Evolutionary conservation across 305 asterid genomes (phyloP).

Genomic region (Plantago coronopus): DNA sequence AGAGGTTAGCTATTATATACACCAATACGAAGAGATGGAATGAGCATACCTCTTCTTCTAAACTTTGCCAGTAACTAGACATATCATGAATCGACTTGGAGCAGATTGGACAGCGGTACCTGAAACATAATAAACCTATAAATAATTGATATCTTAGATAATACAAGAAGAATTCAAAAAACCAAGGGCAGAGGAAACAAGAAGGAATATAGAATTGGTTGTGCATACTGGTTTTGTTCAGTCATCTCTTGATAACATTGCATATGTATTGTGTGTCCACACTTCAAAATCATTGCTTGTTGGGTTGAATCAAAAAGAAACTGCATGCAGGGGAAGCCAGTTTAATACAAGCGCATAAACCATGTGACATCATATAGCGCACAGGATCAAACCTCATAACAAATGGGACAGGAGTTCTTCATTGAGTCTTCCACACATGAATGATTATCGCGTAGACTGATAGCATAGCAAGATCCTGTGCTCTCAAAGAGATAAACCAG

Average conservation of each 20-base stretch:
- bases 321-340: slow-evolving; percentile 37
- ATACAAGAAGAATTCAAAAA: not conserved
- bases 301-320: slow-evolving; percentile 84
- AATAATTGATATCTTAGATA: not conserved
- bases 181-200: slow-evolving; percentile 10
- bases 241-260: slow-evolving; percentile 69
- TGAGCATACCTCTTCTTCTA: slow-evolving; percentile 67
- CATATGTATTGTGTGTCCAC: slow-evolving; percentile 91
- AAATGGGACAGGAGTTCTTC: slow-evolving; percentile 90
- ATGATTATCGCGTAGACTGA: slow-evolving; percentile 63
- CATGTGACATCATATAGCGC: not conserved
- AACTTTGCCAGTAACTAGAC: slow-evolving; percentile 63
- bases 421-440: slow-evolving; percentile 79
- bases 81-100: slow-evolving; percentile 63
- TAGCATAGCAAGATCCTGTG: slow-evolving; percentile 84
- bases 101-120: slow-evolving; percentile 93
- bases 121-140: slow-evolving; percentile 26
- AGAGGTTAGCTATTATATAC: not conserved
- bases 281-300: slow-evolving; percentile 63
- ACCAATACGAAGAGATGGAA: slow-evolving; percentile 18
- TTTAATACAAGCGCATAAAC: slow-evolving; percentile 19
- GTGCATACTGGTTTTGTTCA: slow-evolving; percentile 55
- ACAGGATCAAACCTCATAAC: slow-evolving; percentile 70
- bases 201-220: slow-evolving; percentile 11
- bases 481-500: slow-evolving; percentile 12